Evolutionary conservation across 441 rosid genomes (phyloP).

Genomic region (Arabidopsis lyrata): DNA sequence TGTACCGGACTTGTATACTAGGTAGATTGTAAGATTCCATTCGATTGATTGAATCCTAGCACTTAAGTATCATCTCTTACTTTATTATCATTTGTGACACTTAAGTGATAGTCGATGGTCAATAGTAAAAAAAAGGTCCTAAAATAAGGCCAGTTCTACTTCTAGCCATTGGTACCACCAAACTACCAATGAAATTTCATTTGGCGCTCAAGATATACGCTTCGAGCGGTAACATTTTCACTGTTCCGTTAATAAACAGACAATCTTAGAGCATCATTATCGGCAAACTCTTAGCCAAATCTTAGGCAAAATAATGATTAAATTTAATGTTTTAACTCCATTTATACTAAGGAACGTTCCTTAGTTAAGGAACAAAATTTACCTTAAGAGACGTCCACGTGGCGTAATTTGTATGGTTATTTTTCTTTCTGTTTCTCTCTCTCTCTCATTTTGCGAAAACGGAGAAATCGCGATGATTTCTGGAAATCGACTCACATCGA

Average conservation of each 20-base stretch:
- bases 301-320: too few species aligned
- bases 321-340: too few species aligned
- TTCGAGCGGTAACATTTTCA: conserved; percentile 17
- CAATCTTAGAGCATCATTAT: too few species aligned
- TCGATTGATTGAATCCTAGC: neutral
- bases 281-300: too few species aligned
- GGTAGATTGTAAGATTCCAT: neutral
- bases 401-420: too few species aligned
- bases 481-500: too few species aligned
- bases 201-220: conserved; percentile 25
- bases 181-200: neutral
- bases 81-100: neutral
- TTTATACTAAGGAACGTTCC: too few species aligned
- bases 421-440: too few species aligned
- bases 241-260: conserved; percentile 3
- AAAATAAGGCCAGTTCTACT: neutral
- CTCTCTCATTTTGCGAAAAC: too few species aligned
- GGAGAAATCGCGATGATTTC: too few species aligned
- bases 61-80: neutral
- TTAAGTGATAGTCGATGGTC: neutral
- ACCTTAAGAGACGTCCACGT: too few species aligned
- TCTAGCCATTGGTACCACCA: neutral
- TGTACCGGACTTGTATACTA: neutral
- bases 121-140: neutral
- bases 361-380: too few species aligned